Conservation (phyloP, 2,329 filamentous ascomycete genomes). For the Myotisia sp. region DNA sequence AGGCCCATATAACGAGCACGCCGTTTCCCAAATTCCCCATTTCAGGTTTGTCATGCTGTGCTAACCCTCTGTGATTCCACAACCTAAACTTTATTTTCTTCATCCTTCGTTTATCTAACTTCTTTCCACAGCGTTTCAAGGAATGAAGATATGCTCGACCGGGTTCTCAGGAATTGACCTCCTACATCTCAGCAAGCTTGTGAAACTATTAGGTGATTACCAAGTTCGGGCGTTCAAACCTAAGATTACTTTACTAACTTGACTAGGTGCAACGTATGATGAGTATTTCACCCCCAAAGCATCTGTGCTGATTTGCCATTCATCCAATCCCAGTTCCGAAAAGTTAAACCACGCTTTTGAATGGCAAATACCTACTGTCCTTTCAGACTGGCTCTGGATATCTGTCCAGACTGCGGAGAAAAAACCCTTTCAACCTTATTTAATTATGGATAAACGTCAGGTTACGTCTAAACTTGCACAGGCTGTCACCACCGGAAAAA, state of each 20-base stretch:
- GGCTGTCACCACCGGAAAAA: background rate
- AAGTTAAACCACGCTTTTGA: conserved; percentile 65
- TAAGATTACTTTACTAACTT: conserved; percentile 16
- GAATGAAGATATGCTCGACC: conserved; percentile 62
- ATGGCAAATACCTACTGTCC: conserved; percentile 69
- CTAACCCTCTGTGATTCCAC: too few relatives aligned
- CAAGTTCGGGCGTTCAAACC: background rate
- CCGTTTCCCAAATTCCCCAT: conserved; percentile 63
- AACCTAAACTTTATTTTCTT: background rate
- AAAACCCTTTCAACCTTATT: conserved; percentile 36
- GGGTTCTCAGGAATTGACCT: conserved; percentile 75
- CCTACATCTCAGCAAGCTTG: conserved; percentile 64
- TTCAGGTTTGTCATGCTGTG: conserved; percentile 28
- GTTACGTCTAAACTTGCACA: background rate
- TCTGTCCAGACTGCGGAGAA: conserved; percentile 47
- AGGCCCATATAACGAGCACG: conserved; percentile 56
- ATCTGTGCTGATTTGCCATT: conserved; percentile 64
- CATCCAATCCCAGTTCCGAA: conserved; percentile 39
- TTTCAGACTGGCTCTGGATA: conserved; percentile 69
- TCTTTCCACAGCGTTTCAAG: conserved; percentile 45
- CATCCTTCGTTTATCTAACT: too few relatives aligned
- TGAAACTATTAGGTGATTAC: conserved; percentile 52
- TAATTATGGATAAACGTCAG: conserved; percentile 17
- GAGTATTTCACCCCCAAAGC: conserved; percentile 58
- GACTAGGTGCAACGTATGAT: conserved; percentile 56